Percentiles rank a stretch among this genome's conserved stretches.
These are phyloP conservation scores for Opeltia flavorubescens DNA, from an alignment of 495 filamentous ascomycete species.

Conservation along the genomic window DNA sequence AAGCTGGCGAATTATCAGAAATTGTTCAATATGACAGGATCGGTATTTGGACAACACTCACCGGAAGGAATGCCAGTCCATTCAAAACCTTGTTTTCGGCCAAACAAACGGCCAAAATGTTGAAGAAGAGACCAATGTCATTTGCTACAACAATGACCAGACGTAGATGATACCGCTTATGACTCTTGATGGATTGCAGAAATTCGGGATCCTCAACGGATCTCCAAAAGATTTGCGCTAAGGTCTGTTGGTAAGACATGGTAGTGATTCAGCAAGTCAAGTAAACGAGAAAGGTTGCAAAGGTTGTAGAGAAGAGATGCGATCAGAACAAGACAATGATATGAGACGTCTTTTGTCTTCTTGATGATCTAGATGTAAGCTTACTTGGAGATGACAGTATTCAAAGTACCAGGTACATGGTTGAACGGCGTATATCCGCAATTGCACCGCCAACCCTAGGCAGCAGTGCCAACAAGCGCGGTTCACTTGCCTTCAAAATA, in stretches of 20 bases:
- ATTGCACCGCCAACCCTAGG: too few species aligned
- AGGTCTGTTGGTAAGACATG: not conserved
- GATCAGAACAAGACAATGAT: too few species aligned
- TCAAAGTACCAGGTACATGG: too few species aligned
- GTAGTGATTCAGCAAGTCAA: too few species aligned
- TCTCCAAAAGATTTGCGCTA: not conserved
- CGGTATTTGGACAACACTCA: not conserved
- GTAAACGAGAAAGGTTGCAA: not conserved
- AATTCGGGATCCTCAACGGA: not conserved
- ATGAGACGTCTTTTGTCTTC: too few species aligned
- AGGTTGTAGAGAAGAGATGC: not conserved
- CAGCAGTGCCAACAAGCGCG: too few species aligned
- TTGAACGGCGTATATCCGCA: too few species aligned
- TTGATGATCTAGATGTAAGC: too few species aligned
- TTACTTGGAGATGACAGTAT: too few species aligned
- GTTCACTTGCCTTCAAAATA: too few species aligned
- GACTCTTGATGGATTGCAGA: not conserved
- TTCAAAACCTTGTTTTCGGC: not conserved
- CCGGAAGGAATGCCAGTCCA: not conserved
- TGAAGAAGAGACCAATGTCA: constrained; percentile 1
- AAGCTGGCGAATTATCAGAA: not conserved
- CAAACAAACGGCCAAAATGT: not conserved
- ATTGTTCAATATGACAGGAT: not conserved
- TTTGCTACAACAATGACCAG: not conserved
- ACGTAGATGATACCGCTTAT: not conserved